Conservation (phyloP, 2,329 filamentous ascomycete species). For the Elsinoe necatrix region DNA sequence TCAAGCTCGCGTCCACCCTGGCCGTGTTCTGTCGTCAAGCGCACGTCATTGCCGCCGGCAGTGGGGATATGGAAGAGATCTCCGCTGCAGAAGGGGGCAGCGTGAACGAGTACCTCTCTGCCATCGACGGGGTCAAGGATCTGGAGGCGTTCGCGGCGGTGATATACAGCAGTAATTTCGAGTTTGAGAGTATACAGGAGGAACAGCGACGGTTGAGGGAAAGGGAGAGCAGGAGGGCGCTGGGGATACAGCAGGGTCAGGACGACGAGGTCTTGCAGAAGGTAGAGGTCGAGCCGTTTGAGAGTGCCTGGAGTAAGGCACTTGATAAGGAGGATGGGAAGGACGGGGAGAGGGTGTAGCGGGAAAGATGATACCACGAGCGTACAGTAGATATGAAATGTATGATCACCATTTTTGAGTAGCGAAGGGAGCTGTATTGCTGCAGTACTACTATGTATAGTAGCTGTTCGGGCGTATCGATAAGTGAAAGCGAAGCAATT, state of each 20-base stretch:
- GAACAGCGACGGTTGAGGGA: constrained; percentile 12
- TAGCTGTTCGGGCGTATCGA: not conserved
- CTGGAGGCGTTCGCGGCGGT: constrained; percentile 79
- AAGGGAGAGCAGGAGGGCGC: not conserved
- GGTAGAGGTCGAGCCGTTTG: constrained; percentile 40
- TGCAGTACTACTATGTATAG: not conserved
- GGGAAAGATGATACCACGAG: not conserved
- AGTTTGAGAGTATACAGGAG: constrained; percentile 40
- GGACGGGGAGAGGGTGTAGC: not conserved
- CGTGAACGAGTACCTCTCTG: constrained; percentile 44
- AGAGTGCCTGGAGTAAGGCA: constrained; percentile 63
- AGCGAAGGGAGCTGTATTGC: not conserved
- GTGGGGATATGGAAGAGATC: constrained; percentile 50
- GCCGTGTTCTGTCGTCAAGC: constrained; percentile 87
- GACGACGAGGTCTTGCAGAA: constrained; percentile 19
- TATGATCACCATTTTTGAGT: not conserved
- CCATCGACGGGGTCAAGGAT: constrained; percentile 68
- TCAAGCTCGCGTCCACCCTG: constrained; percentile 80
- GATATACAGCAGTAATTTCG: constrained; percentile 76
- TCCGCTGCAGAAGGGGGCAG: constrained; percentile 23
- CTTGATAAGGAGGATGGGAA: constrained; percentile 37
- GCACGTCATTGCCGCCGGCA: constrained; percentile 72
- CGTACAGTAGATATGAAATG: not conserved
- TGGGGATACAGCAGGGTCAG: constrained; percentile 7
- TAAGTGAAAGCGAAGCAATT: not conserved